Percentiles rank a stretch among this genome's conserved stretches.
Conservation (phyloP, 1,284 basidiomycete species). For the Earliella scabrosa region DNA sequence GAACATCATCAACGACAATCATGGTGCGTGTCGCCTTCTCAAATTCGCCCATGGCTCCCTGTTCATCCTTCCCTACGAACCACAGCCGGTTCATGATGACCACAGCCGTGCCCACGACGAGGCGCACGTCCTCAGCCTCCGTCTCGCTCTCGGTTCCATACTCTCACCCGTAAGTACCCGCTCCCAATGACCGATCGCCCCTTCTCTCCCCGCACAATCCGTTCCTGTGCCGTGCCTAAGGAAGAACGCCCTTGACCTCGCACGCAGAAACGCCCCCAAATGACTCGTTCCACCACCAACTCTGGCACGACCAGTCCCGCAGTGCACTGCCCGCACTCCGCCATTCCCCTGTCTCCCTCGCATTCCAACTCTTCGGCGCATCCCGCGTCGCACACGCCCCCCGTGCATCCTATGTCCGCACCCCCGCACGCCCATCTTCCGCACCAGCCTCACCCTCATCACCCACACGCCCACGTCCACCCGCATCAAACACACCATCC, state of each 20-base stretch:
- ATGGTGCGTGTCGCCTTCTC: constrained; percentile 9
- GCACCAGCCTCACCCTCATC: no score
- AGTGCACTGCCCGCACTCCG: constrained; percentile 19
- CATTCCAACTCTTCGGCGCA: constrained; percentile 14
- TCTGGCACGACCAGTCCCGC: constrained; percentile 37
- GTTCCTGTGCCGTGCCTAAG: neutral
- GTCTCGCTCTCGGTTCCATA: constrained; percentile 35
- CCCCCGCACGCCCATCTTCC: no score
- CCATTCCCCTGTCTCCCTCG: constrained; percentile 20
- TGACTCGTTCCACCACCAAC: constrained; percentile 28
- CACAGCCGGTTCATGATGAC: constrained; percentile 27
- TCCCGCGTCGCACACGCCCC: constrained; percentile 8
- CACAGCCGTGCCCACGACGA: constrained; percentile 22
- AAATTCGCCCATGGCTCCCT: neutral
- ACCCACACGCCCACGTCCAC: neutral
- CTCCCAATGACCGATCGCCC: neutral
- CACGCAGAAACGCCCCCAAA: constrained; percentile 33
- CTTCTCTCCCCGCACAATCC: neutral
- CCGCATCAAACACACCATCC: neutral
- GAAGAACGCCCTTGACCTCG: constrained; percentile 12
- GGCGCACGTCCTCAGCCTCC: constrained; percentile 28
- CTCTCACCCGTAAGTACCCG: constrained; percentile 35
- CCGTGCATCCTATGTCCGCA: neutral
- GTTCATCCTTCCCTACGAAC: neutral
- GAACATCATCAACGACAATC: neutral